phyloP scores from a whole-genome alignment of 768 basidiomycete genomes.

The Suillus clintonianus region DNA sequence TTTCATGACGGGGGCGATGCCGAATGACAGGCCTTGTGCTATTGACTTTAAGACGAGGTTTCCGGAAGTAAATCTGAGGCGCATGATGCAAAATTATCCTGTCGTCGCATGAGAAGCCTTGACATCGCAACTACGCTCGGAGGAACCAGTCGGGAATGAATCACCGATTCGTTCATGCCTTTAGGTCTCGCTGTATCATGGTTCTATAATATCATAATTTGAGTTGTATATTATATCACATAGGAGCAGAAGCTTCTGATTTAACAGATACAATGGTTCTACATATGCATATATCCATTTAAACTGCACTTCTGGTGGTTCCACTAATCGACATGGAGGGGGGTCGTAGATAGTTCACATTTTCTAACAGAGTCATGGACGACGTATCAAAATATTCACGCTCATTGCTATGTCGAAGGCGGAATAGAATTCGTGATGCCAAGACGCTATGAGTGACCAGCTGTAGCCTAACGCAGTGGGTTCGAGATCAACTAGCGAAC shows the following conservation, averaged over 20 bases:
- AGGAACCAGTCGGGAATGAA: not conserved
- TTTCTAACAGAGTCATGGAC: no score
- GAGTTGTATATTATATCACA: not conserved
- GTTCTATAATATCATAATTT: not conserved
- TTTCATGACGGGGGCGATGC: conserved; percentile 63
- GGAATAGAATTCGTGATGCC: conserved; percentile 30
- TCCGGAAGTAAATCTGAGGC: not conserved
- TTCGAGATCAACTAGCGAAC: not conserved
- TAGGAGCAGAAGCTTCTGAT: not conserved
- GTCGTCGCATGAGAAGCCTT: not conserved
- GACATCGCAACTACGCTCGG: not conserved
- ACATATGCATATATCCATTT: not conserved
- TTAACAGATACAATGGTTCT: not conserved
- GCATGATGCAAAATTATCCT: not conserved
- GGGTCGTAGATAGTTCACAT: not conserved
- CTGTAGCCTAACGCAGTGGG: conserved; percentile 8
- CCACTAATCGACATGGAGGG: not conserved
- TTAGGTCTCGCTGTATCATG: not conserved
- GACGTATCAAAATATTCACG: no score
- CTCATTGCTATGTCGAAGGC: conserved; percentile 18
- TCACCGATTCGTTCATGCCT: not conserved
- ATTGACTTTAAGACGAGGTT: conserved; percentile 53
- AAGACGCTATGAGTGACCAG: conserved; percentile 27
- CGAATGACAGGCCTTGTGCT: conserved; percentile 61
- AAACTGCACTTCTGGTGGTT: not conserved